Percentiles rank a stretch among this genome's conserved stretches.
phyloP scores from a whole-genome alignment of 768 basidiomycete species.

The Holtermanniella nyarrowii region DNA sequence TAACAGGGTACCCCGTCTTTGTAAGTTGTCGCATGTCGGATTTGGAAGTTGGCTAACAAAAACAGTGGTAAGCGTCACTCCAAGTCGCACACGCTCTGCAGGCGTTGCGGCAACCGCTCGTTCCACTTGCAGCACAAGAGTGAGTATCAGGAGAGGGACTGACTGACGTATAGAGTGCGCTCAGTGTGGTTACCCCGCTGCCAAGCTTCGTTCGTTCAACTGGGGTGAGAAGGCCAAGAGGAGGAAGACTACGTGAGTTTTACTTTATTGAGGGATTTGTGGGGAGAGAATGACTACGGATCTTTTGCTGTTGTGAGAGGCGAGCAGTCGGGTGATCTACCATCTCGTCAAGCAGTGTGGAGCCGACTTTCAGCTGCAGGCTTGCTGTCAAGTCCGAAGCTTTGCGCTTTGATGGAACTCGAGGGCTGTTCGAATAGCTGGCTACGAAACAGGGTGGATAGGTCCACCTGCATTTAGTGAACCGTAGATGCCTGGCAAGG shows the following conservation, averaged over 20 bases:
- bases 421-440: too few species aligned
- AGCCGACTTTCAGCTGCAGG: too few species aligned
- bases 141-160: constrained; percentile 42
- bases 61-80: constrained; percentile 81
- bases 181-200: constrained; percentile 91
- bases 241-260: constrained; percentile 76
- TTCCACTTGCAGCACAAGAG: constrained; percentile 99
- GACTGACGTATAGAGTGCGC: constrained; percentile 61
- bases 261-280: too few species aligned
- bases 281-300: too few species aligned
- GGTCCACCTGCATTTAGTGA: too few species aligned
- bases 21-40: constrained; percentile 49
- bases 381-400: too few species aligned
- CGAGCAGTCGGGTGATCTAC: too few species aligned
- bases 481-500: too few species aligned
- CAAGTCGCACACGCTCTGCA: constrained; percentile 93
- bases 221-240: constrained; percentile 99
- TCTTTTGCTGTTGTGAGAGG: too few species aligned
- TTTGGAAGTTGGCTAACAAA: not conserved
- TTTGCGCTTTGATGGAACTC: too few species aligned
- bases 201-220: constrained; percentile 89
- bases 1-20: constrained; percentile 86
- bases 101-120: constrained; percentile 86
- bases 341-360: too few species aligned
- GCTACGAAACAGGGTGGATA: too few species aligned